Base-by-base conservation (phyloP, 768 basidiomycete genomes). In the Amanita brunnescens region DNA sequence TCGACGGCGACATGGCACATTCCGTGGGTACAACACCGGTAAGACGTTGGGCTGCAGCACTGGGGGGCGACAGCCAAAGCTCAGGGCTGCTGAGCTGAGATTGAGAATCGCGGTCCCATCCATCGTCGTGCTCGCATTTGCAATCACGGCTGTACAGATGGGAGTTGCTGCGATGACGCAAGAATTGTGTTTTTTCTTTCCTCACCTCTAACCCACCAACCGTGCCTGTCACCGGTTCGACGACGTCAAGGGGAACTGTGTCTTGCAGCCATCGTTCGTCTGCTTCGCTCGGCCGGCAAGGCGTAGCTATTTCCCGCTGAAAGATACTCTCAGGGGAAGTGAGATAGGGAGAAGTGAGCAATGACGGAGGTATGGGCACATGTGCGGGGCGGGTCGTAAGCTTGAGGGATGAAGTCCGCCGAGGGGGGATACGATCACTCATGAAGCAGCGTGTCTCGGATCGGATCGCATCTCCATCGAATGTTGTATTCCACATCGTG, bases 241-340 rank as follows among this genome's bases (percentile, higher is more conserved):
- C 38, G 53, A 58, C 44, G 38, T 55, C 53, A 47, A 75, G 37
- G 7, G 82, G 81, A 1, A 83, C 68, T 57, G 80, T 83, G 67
- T 84, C 82, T 63, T 77, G 72, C 49, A 84, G 67, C 82, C 82
- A 84, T 55, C 68, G 67, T 57, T 83, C 76, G 54, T 81, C 77
- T 58, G 70, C 72, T 43, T 74, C 69, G 44, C 70, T 75, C 14
- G 78, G 78, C 8, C 66, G 58, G 34, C 57, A 68, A 13, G 67
- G 65, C 8, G 66, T 24, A 2, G 61, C 48, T 1, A 64, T 51
- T 24, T 69, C 62, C 52, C 67, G 70, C 49, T 67, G 69, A 55
- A 82, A 81, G 24, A 75, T 61, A 62, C 75, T 78, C 35, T 68
- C 53, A 5, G 77, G 74, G 0, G 77, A 75, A 16, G 66, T 71